These are phyloP conservation scores for Mucor piriformis DNA, from an alignment of 371 early-diverging fungal genomes.

Conservation along the genomic window DNA sequence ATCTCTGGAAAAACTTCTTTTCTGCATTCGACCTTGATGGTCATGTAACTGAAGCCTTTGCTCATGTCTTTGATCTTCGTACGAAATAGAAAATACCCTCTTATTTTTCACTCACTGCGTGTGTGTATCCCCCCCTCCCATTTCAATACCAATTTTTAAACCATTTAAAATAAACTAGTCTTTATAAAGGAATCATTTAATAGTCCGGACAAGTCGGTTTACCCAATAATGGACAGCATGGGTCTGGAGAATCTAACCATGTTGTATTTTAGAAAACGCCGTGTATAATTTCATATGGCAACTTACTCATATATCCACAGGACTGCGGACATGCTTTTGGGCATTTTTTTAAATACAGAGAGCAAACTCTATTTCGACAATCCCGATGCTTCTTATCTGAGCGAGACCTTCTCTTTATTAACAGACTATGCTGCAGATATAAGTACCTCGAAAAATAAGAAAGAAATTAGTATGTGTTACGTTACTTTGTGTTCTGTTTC, in stretches of 20 bases:
- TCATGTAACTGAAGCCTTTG: background rate
- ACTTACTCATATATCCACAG: conserved; percentile 15
- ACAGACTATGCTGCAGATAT: background rate
- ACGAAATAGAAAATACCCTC: background rate
- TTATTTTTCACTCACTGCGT: background rate
- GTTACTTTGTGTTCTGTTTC: background rate
- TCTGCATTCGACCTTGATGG: background rate
- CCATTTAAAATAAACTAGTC: too few species aligned
- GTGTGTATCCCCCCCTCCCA: background rate
- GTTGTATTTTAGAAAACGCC: too few species aligned
- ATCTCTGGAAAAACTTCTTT: conserved; percentile 29
- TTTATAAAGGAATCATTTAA: too few species aligned
- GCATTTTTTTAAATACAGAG: conserved; percentile 5
- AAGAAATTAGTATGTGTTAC: background rate
- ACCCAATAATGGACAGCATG: conserved; percentile 17
- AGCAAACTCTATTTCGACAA: background rate
- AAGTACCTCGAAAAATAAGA: background rate
- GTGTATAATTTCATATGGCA: too few species aligned
- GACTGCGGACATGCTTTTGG: conserved; percentile 17
- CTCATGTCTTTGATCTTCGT: background rate
- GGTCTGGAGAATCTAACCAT: conserved; percentile 20
- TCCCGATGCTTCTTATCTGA: background rate
- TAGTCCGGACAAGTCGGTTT: conserved; percentile 13
- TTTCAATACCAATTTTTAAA: background rate
- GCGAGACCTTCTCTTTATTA: conserved; percentile 2